These are phyloP conservation scores for Talaromyces islandicus DNA, from an alignment of 2,329 filamentous ascomycete species.

Conservation along the genomic window DNA sequence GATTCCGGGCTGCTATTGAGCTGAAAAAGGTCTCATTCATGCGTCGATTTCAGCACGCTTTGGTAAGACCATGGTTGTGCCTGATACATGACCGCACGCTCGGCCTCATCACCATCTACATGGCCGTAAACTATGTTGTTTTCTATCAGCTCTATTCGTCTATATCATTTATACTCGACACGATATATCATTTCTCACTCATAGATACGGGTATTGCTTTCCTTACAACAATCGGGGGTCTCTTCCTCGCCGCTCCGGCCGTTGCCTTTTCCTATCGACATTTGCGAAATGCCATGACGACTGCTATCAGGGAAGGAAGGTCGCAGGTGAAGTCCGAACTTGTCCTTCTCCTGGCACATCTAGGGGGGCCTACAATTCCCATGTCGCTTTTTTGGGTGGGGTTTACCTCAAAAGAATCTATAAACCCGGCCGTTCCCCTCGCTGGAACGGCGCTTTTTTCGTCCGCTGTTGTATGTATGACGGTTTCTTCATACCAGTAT, in stretches of 20 bases:
- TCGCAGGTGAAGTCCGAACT: not conserved
- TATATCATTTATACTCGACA: not conserved
- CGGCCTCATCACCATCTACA: too few relatives aligned
- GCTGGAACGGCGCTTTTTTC: not conserved
- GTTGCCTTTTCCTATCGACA: not conserved
- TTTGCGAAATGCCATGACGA: not conserved
- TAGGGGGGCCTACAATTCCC: not conserved
- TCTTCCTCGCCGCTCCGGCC: not conserved
- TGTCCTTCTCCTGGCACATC: not conserved
- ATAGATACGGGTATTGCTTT: not conserved
- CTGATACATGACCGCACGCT: not conserved
- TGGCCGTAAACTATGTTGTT: not conserved
- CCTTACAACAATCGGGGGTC: not conserved
- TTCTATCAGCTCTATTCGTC: not conserved
- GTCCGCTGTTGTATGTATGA: not conserved
- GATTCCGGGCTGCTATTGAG: not conserved
- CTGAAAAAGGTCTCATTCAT: not conserved
- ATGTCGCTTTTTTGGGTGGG: not conserved
- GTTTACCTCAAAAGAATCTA: not conserved
- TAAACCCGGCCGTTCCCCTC: not conserved
- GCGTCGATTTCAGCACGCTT: not conserved
- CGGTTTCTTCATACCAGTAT: not conserved
- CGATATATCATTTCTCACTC: not conserved
- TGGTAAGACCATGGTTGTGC: not conserved
- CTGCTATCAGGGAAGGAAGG: not conserved